A percentile compares a stretch with the other conserved stretches of the same genome.
phyloP scores from a whole-genome alignment of 1,284 basidiomycete genomes.

The Athelia sp. region DNA sequence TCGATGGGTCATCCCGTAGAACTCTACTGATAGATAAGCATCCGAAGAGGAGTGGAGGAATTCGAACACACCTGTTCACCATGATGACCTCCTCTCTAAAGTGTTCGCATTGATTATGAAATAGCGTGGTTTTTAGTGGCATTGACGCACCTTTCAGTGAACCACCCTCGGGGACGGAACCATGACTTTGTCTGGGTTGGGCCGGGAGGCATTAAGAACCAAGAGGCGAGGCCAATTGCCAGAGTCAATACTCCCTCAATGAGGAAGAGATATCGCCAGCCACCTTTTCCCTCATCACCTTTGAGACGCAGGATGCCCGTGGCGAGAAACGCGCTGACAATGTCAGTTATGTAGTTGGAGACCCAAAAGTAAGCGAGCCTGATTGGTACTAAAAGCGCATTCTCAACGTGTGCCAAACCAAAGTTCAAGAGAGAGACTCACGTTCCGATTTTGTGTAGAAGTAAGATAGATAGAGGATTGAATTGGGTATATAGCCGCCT shows the following conservation, averaged over 20 bases:
- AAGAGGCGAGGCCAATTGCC: constrained; percentile 50
- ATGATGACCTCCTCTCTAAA: constrained; percentile 50
- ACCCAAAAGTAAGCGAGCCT: constrained; percentile 71
- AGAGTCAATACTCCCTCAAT: constrained; percentile 54
- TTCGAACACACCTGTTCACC: constrained; percentile 41
- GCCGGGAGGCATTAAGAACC: constrained; percentile 62
- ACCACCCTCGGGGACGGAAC: constrained; percentile 56
- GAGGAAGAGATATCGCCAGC: constrained; percentile 59
- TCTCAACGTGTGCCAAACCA: neutral
- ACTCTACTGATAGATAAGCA: constrained; percentile 25
- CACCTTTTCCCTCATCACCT: constrained; percentile 46
- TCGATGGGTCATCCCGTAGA: constrained; percentile 53
- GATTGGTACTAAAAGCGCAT: constrained; percentile 42
- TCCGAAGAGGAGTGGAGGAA: neutral
- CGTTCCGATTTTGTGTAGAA: constrained; percentile 61
- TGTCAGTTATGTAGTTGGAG: constrained; percentile 49
- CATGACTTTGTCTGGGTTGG: constrained; percentile 66
- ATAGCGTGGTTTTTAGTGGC: too few species aligned
- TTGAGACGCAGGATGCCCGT: constrained; percentile 58
- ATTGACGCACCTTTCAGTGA: constrained; percentile 38
- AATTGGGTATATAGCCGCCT: constrained; percentile 55
- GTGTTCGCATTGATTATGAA: too few species aligned
- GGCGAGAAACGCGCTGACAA: constrained; percentile 59
- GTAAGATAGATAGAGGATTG: constrained; percentile 65
- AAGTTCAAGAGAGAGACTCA: constrained; percentile 14